Evolutionary conservation across 1,284 basidiomycete genomes (phyloP).

Genomic region (Ceratobasidium sp.): DNA sequence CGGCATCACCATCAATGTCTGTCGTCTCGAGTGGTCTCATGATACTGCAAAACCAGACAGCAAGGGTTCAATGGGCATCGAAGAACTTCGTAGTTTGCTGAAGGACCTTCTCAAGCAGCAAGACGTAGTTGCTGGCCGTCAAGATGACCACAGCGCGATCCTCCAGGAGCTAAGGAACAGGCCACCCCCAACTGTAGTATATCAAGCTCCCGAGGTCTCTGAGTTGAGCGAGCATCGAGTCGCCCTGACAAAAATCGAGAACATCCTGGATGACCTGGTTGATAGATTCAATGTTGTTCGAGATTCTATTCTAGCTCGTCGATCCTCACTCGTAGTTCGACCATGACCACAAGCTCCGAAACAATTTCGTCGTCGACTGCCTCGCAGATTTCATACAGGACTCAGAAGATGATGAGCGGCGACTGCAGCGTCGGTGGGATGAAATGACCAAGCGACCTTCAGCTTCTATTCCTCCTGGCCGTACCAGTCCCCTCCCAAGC

Average conservation of each 20-base stretch:
- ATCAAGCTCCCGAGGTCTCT: constrained; percentile 34
- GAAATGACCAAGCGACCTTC: not conserved
- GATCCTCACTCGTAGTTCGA: not conserved
- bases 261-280: constrained; percentile 29
- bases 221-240: constrained; percentile 29
- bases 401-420: constrained; percentile 16
- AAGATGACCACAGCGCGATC: constrained; percentile 19
- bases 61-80: constrained; percentile 35
- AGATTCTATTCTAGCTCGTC: constrained; percentile 16
- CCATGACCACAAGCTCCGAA: not conserved
- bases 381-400: constrained; percentile 2
- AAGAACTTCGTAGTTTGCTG: constrained; percentile 16
- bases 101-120: constrained; percentile 28
- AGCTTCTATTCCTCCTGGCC: constrained; percentile 17
- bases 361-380: constrained; percentile 26
- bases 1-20: constrained; percentile 21
- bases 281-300: constrained; percentile 30
- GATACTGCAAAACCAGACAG: constrained; percentile 25
- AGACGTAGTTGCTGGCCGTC: constrained; percentile 23
- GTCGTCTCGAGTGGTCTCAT: not conserved
- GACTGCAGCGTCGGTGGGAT: constrained; percentile 11
- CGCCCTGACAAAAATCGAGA: constrained; percentile 33
- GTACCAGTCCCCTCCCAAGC: constrained; percentile 18
- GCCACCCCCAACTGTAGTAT: constrained; percentile 31
- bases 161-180: constrained; percentile 16